Conservation (phyloP, 2,329 filamentous ascomycete species). For the Pestalotiopsis sp. region DNA sequence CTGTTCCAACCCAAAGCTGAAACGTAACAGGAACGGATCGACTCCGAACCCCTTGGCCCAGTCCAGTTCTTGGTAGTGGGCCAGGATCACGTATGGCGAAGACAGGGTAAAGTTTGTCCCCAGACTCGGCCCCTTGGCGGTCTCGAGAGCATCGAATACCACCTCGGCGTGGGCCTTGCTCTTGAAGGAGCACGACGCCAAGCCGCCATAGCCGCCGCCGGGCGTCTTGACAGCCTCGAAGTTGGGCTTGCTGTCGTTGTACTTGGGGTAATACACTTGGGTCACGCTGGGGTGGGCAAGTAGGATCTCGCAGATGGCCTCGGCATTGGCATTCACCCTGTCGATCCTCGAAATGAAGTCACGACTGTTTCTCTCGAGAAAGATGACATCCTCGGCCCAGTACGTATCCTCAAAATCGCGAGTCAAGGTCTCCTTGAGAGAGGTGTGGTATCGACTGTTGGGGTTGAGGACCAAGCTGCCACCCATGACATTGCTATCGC, state of each 20-base stretch:
- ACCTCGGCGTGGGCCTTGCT: conserved; percentile 69
- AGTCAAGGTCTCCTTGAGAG: conserved; percentile 68
- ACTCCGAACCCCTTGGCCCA: conserved; percentile 87
- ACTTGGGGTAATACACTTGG: conserved; percentile 85
- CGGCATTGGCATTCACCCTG: conserved; percentile 83
- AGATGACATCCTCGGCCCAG: conserved; percentile 92
- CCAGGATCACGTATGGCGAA: conserved; percentile 88
- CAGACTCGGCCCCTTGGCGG: conserved; percentile 90
- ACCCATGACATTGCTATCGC: conserved; percentile 98
- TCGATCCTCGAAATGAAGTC: conserved; percentile 85
- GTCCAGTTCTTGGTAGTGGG: conserved; percentile 89
- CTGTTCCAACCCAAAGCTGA: conserved; percentile 91
- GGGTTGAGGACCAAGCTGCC: conserved; percentile 72
- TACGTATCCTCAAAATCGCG: conserved; percentile 83
- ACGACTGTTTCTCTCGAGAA: conserved; percentile 94
- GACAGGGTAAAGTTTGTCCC: conserved; percentile 96
- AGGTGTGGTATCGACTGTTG: conserved; percentile 68
- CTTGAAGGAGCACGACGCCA: conserved; percentile 84
- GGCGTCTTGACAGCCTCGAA: conserved; percentile 81
- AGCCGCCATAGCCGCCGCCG: conserved; percentile 83
- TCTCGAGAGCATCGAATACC: conserved; percentile 86
- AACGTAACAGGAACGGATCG: conserved; percentile 76
- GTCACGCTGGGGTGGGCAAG: conserved; percentile 66
- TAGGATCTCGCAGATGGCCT: conserved; percentile 78
- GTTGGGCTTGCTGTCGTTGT: conserved; percentile 66